A percentile compares a stretch with the other conserved stretches of the same genome.
These are phyloP conservation scores for Coemansia umbellata DNA, from an alignment of 192 early-diverging fungal genomes.

Conservation along the genomic window DNA sequence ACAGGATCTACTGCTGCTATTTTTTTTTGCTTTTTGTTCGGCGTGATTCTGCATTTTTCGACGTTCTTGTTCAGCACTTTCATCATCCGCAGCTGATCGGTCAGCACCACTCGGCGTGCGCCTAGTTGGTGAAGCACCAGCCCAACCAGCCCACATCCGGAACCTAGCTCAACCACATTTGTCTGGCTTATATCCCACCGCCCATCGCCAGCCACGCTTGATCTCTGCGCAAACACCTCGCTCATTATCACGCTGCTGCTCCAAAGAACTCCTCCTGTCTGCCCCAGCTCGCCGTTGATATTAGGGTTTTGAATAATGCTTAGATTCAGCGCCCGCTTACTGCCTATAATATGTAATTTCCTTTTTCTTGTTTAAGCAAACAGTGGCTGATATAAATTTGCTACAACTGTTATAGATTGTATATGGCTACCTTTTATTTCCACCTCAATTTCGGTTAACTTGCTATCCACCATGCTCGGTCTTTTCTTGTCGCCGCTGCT, in stretches of 20 bases:
- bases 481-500: slow-evolving; percentile 5
- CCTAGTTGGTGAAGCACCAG: slow-evolving; percentile 32
- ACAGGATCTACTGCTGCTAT: neutral
- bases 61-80: slow-evolving; percentile 23
- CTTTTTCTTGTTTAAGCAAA: too few relatives aligned
- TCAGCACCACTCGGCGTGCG: slow-evolving; percentile 21
- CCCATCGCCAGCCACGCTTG: slow-evolving; percentile 8
- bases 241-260: slow-evolving; percentile 43
- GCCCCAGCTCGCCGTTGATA: slow-evolving; percentile 38
- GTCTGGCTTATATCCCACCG: neutral
- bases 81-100: slow-evolving; percentile 41
- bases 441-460: slow-evolving; percentile 21
- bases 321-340: slow-evolving; percentile 7
- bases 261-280: slow-evolving; percentile 47
- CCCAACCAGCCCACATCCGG: slow-evolving; percentile 47
- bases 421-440: slow-evolving; percentile 15
- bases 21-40: neutral
- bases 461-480: slow-evolving; percentile 17
- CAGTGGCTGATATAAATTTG: neutral
- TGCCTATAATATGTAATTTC: too few relatives aligned
- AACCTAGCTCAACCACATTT: slow-evolving; percentile 30
- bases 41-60: neutral
- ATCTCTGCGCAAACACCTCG: slow-evolving; percentile 18
- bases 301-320: slow-evolving; percentile 42
- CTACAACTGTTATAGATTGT: neutral